These are phyloP conservation scores for Pseudogymnoascus destructans DNA, from an alignment of 2,329 filamentous ascomycete species.

Conservation along the genomic window DNA sequence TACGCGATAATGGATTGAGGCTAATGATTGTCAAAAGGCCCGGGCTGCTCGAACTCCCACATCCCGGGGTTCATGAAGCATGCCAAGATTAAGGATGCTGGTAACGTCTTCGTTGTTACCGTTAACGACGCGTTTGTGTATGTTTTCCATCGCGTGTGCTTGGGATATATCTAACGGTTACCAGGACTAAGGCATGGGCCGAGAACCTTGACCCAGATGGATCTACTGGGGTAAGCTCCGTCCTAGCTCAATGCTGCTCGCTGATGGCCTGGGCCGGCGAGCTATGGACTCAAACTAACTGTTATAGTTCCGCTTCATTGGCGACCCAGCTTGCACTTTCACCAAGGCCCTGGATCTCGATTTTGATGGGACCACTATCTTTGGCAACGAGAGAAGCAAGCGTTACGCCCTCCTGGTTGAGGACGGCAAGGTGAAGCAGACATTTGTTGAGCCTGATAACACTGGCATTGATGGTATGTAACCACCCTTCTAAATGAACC, in stretches of 20 bases:
- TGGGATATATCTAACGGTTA: slow-evolving; percentile 6
- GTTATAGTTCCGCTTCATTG: slow-evolving; percentile 70
- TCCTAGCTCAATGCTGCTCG: neutral
- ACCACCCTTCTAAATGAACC: neutral
- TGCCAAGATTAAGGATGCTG: slow-evolving; percentile 63
- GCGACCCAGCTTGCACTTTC: slow-evolving; percentile 66
- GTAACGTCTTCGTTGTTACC: slow-evolving; percentile 75
- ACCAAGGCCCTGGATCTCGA: slow-evolving; percentile 70
- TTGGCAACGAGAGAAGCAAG: slow-evolving; percentile 74
- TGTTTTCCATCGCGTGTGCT: slow-evolving; percentile 26
- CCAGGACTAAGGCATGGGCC: slow-evolving; percentile 81
- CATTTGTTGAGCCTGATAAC: slow-evolving; percentile 78
- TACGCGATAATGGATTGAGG: neutral
- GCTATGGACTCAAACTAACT: slow-evolving; percentile 9
- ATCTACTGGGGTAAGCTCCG: slow-evolving; percentile 56
- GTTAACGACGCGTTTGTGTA: slow-evolving; percentile 95
- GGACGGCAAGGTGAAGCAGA: slow-evolving; percentile 70
- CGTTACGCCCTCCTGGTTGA: slow-evolving; percentile 75
- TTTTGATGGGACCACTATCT: slow-evolving; percentile 68
- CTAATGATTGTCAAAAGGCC: slow-evolving; percentile 29
- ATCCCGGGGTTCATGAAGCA: slow-evolving; percentile 79
- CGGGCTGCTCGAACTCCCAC: slow-evolving; percentile 55
- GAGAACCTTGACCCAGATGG: slow-evolving; percentile 61
- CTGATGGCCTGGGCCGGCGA: neutral
- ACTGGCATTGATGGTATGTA: slow-evolving; percentile 51